These are phyloP conservation scores for Amaranthus palmeri DNA, from an alignment of 148 eudicot species.

Conservation along the genomic window DNA sequence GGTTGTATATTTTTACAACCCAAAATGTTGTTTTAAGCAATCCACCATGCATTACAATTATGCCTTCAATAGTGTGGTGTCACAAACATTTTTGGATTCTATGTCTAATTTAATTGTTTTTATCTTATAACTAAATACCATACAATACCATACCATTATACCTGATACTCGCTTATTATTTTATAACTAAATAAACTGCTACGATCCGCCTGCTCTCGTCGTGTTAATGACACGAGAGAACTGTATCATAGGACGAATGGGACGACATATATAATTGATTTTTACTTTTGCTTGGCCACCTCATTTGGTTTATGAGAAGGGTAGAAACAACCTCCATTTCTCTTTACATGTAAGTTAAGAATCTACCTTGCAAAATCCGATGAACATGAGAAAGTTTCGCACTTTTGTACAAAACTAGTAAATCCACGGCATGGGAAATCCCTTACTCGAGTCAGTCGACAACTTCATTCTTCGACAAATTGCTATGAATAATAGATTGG, in stretches of 20 bases:
- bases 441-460: neutral
- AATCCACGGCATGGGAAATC: too few relatives aligned
- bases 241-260: neutral
- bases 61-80: too few relatives aligned
- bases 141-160: too few relatives aligned
- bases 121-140: neutral
- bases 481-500: conserved; percentile 4
- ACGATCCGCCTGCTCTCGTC: neutral
- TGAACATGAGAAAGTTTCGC: neutral
- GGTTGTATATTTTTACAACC: neutral
- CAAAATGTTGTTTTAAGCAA: neutral
- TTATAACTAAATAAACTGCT: too few relatives aligned
- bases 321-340: neutral
- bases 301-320: neutral
- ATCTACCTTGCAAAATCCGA: neutral
- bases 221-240: neutral
- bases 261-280: too few relatives aligned
- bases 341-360: neutral
- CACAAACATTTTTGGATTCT: neutral
- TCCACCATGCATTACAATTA: neutral
- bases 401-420: neutral
- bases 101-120: neutral
- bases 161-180: too few relatives aligned
- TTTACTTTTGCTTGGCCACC: neutral
- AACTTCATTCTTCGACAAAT: conserved; percentile 15